Conservation (phyloP, 164 flowering plant species). For the Cinnamomum micranthum region DNA sequence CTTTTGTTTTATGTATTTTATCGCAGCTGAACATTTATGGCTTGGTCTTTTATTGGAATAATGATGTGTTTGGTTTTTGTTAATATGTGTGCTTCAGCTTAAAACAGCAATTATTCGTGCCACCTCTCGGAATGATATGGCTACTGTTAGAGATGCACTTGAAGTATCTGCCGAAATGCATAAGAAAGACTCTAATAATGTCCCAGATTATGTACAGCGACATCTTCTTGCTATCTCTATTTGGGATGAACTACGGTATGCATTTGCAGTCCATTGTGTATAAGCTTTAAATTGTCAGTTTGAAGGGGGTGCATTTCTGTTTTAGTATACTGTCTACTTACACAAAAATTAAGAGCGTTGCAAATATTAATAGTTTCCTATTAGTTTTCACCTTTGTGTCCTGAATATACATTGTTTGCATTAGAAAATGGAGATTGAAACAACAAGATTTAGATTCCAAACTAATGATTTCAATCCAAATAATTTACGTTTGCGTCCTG, state of each 20-base stretch:
- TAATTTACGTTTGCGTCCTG: background rate
- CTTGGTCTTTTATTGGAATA: background rate
- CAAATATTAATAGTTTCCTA: no score
- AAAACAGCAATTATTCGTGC: constrained; percentile 96
- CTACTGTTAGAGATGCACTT: constrained; percentile 92
- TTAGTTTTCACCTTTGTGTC: background rate
- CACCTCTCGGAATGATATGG: constrained; percentile 79
- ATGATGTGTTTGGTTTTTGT: background rate
- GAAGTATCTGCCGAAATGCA: constrained; percentile 96
- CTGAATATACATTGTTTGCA: background rate
- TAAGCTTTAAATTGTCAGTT: background rate
- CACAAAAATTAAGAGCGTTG: background rate
- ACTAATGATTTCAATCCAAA: no score
- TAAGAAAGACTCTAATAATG: constrained; percentile 82
- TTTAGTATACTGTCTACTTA: background rate
- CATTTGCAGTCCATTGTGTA: background rate
- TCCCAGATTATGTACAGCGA: constrained; percentile 84
- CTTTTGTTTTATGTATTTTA: background rate
- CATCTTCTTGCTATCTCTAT: constrained; percentile 85
- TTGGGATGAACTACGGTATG: constrained; percentile 93
- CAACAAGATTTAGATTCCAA: no score
- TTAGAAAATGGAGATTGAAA: background rate
- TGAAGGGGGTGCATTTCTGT: background rate
- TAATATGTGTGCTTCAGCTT: constrained; percentile 41
- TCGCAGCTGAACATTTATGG: background rate